Base-by-base conservation (phyloP, 331 rosid species). In the Quercus phellos region DNA sequence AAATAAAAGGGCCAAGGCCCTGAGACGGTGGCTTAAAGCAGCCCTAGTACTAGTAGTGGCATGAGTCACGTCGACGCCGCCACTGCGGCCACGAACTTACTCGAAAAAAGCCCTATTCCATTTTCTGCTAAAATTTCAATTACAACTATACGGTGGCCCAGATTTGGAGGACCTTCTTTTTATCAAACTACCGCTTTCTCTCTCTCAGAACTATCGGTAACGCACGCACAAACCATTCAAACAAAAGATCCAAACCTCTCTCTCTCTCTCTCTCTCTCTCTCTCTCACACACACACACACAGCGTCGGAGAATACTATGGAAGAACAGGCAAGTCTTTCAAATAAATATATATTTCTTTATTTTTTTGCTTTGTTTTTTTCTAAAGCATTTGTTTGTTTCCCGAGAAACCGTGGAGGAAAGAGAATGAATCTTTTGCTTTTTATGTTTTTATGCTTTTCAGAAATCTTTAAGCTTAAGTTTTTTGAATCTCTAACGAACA, bases 121-220 rank as follows among this genome's bases (percentile, higher is more conserved):
- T 51, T 2, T 51, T 5, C 22, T 74, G 55, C 38, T 12, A 38
- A 73, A 76, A 10, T 19, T 46, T 46, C 53, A 46, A 46, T 46
- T 46, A 0, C 74, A 55, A 75, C 78, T 17, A 22, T 3, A 46
- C 77, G 87, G 92, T 81, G 92, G 89, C 90, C 92, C 93, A 80
- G 84, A 87, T 90, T 92, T 92, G 80, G 68, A 85, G 93, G 87
- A 85, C 16, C 46, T 38, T 38, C 12, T 38, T 34, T 12, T 10
- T 35, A 0, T 51, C 73, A 55, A 75, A 34, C 84, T 86, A 80
- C 95, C 90, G 83, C 80, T 77, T 66, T 76, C 79, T 81, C 77
- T 77, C 89, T 30, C 87, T 35, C 83, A 72, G 73, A 77, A 79
- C 78, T 73, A 76, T 74, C 86, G 77, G 83, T 85, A 84, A 51